These are phyloP conservation scores for Penicillium digitatum DNA, from an alignment of 2,329 filamentous ascomycete species.

Conservation along the genomic window DNA sequence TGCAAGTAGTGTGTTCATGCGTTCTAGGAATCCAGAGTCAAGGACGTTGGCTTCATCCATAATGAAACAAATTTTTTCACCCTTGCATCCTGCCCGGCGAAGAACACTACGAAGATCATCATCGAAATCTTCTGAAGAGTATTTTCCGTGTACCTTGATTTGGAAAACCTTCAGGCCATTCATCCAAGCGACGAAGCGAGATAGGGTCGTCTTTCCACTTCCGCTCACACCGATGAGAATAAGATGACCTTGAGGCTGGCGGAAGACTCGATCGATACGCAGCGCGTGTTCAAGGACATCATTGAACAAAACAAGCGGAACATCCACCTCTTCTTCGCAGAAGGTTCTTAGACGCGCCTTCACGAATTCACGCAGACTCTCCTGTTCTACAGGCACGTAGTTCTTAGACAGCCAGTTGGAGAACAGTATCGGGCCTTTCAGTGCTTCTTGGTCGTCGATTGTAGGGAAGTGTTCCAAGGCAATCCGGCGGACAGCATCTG, in stretches of 20 bases:
- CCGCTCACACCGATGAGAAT: conserved; percentile 98
- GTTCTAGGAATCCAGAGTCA: conserved; percentile 95
- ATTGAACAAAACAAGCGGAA: conserved; percentile 97
- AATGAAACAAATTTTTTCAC: conserved; percentile 99
- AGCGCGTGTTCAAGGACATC: conserved; percentile 97
- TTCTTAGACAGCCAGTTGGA: conserved; percentile 99
- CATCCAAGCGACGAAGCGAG: conserved; percentile 99
- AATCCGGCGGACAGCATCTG: conserved; percentile 78
- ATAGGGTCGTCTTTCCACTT: conserved; percentile 96
- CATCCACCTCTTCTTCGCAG: conserved; percentile 98
- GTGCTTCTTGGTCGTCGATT: conserved; percentile 83
- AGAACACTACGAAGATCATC: conserved; percentile 94
- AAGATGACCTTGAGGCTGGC: conserved; percentile 95
- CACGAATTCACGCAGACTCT: conserved; percentile 92
- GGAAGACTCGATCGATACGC: conserved; percentile 96
- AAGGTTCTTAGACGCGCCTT: conserved; percentile 96
- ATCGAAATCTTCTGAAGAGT: conserved; percentile 97
- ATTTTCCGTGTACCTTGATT: conserved; percentile 99
- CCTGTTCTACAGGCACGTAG: conserved; percentile 93
- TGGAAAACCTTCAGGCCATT: conserved; percentile 98
- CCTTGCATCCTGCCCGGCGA: conserved; percentile 90
- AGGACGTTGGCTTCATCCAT: conserved; percentile 99
- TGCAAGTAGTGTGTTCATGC: conserved; percentile 97
- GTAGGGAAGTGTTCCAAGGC: conserved; percentile 90
- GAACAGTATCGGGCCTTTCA: conserved; percentile 91